Conservation (phyloP, 2,329 filamentous ascomycete species). For the Cucurbitaria berberidis region DNA sequence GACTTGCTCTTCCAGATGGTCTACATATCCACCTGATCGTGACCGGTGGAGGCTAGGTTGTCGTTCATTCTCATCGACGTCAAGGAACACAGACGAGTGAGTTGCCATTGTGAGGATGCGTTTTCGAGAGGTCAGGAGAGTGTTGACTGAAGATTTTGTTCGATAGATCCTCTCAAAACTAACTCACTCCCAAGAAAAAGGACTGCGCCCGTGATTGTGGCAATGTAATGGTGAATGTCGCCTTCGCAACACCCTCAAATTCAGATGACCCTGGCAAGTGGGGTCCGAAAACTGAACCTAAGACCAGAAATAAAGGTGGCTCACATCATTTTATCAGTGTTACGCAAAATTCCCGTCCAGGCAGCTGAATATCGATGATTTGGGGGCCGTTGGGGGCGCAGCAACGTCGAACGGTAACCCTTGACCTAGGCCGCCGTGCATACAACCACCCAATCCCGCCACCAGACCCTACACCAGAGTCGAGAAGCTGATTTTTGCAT, state of each 20-base stretch:
- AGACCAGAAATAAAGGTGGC: constrained; percentile 3
- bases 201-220: neutral
- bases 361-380: constrained; percentile 13
- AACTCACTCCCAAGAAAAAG: neutral
- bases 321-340: constrained; percentile 9
- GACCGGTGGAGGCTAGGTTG: constrained; percentile 22
- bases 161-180: neutral
- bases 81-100: constrained; percentile 20
- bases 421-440: constrained; percentile 16
- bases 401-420: constrained; percentile 14
- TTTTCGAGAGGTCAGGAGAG: no score
- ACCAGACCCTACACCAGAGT: constrained; percentile 12
- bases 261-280: constrained; percentile 2
- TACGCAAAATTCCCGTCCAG: constrained; percentile 6
- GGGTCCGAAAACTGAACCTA: constrained; percentile 5
- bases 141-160: neutral
- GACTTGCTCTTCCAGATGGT: constrained; percentile 29
- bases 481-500: constrained; percentile 23
- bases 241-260: constrained; percentile 1
- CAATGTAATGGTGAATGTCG: neutral
- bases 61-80: constrained; percentile 8
- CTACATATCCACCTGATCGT: constrained; percentile 31
- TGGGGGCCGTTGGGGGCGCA: constrained; percentile 24
- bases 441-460: constrained; percentile 16
- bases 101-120: constrained; percentile 7